A percentile compares a stretch with the other conserved stretches of the same genome.
Evolutionary conservation across 192 early-diverging fungal genomes (phyloP).

Genomic region (Coemansia sp.): DNA sequence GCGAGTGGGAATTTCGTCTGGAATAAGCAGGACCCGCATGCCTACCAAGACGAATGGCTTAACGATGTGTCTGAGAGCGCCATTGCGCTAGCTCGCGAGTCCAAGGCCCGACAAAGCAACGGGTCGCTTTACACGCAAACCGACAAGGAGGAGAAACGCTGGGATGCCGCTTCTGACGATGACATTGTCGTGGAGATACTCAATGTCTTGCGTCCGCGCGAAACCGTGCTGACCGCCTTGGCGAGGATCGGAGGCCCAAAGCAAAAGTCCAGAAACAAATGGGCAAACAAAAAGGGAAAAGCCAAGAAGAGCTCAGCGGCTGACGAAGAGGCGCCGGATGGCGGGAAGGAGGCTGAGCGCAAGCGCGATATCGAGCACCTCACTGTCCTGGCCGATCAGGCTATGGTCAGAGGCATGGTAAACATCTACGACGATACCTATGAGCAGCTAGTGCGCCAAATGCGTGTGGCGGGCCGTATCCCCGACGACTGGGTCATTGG

Average conservation of each 20-base stretch:
- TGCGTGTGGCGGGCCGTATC: slow-evolving; percentile 63
- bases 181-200: slow-evolving; percentile 63
- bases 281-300: slow-evolving; percentile 19
- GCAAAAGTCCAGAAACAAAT: slow-evolving; percentile 49
- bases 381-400: slow-evolving; percentile 70
- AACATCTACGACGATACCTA: slow-evolving; percentile 71
- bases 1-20: slow-evolving; percentile 72
- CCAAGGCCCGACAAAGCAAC: slow-evolving; percentile 37
- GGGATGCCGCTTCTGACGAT: slow-evolving; percentile 50
- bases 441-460: slow-evolving; percentile 67
- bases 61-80: slow-evolving; percentile 60
- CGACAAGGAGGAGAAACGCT: slow-evolving; percentile 29
- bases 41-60: slow-evolving; percentile 77
- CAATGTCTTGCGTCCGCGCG: slow-evolving; percentile 61
- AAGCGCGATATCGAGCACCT: slow-evolving; percentile 62
- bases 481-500: slow-evolving; percentile 66
- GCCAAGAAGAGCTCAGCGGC: slow-evolving; percentile 9
- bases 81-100: slow-evolving; percentile 62
- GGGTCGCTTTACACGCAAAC: background rate
- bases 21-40: slow-evolving; percentile 67
- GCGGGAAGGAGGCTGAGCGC: slow-evolving; percentile 46
- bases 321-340: slow-evolving; percentile 31
- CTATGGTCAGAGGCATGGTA: slow-evolving; percentile 70
- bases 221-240: slow-evolving; percentile 64
- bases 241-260: slow-evolving; percentile 61